Evolutionary conservation across 176 grass and related monocot genomes (phyloP).

Genomic region (Aegilops tauschii): DNA sequence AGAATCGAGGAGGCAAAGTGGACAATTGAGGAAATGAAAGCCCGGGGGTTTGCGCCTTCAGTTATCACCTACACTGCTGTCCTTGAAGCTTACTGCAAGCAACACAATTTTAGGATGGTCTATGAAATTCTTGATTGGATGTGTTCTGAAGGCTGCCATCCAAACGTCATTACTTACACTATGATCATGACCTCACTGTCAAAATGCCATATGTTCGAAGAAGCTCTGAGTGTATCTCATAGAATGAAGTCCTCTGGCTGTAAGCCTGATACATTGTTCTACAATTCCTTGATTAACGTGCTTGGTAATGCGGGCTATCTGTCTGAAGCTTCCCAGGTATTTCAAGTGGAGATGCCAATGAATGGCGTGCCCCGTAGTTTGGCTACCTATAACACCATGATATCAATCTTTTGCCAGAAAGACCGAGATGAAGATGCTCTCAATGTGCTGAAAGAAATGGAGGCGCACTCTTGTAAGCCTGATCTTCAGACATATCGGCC

Average conservation of each 20-base stretch:
- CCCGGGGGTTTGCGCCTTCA: slow-evolving; percentile 46
- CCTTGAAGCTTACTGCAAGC: slow-evolving; percentile 78
- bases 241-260: slow-evolving; percentile 78
- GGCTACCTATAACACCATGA: slow-evolving; percentile 81
- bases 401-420: slow-evolving; percentile 65
- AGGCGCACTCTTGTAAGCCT: slow-evolving; percentile 54
- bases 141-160: slow-evolving; percentile 60
- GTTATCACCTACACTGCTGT: slow-evolving; percentile 78
- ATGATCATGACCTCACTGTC: slow-evolving; percentile 73
- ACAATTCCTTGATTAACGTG: slow-evolving; percentile 82
- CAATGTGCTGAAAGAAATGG: slow-evolving; percentile 64
- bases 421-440: slow-evolving; percentile 58
- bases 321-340: slow-evolving; percentile 62
- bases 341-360: slow-evolving; percentile 67
- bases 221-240: slow-evolving; percentile 55
- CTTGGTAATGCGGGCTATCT: slow-evolving; percentile 52
- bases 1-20: slow-evolving; percentile 78
- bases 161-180: slow-evolving; percentile 82
- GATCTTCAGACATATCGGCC: slow-evolving; percentile 82
- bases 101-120: slow-evolving; percentile 51
- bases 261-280: slow-evolving; percentile 71
- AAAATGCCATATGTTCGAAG: slow-evolving; percentile 54
- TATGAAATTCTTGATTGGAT: slow-evolving; percentile 83
- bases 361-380: slow-evolving; percentile 47
- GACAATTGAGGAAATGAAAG: slow-evolving; percentile 76